Conservation (phyloP, 257 asterid species). For the Lycium ferocissimum region DNA sequence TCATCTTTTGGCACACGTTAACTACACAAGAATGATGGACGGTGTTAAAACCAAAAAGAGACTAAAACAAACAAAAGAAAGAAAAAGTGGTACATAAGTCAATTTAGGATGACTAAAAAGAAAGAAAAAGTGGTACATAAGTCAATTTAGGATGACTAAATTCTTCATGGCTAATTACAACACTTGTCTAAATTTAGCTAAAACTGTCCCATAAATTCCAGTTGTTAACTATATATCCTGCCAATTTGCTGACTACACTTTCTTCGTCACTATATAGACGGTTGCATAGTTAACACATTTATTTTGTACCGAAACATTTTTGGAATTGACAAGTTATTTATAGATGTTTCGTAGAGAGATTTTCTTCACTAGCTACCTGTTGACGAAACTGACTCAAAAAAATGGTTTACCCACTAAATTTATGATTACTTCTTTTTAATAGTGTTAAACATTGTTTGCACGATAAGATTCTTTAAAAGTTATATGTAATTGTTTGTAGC, state of each 20-base stretch:
- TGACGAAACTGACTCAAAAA: too few relatives aligned
- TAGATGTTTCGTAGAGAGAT: neutral
- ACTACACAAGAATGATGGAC: neutral
- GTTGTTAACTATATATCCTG: neutral
- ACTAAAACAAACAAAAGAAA: neutral
- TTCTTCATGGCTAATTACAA: neutral
- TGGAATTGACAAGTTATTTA: neutral
- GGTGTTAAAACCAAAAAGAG: neutral
- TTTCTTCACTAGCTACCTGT: neutral
- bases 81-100: neutral
- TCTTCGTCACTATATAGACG: neutral
- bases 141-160: neutral
- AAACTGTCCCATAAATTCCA: neutral
- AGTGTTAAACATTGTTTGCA: neutral
- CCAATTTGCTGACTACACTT: neutral
- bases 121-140: neutral
- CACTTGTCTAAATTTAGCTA: neutral
- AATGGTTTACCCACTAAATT: neutral
- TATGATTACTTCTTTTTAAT: neutral
- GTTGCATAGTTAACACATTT: neutral
- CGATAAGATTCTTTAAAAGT: neutral
- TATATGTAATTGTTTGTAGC: neutral
- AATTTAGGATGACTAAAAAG: neutral
- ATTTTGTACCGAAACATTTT: fast-evolving
- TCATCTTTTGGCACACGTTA: too few relatives aligned